These are phyloP conservation scores for Dictyostelium citrinum DNA, from an alignment of 78 protist species.

Conservation along the genomic window DNA sequence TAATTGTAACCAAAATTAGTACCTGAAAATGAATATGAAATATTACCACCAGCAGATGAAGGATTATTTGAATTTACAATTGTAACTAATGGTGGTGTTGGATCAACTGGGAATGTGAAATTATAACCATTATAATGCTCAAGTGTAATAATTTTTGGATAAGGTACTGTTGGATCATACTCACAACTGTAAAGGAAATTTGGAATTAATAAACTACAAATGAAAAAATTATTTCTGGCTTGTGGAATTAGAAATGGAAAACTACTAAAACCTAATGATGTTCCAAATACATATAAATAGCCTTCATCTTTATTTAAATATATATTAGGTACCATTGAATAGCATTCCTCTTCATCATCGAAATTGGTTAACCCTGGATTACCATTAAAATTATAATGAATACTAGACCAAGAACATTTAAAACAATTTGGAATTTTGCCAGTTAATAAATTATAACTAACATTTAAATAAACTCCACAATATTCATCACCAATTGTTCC, in stretches of 20 bases:
- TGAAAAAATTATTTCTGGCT: not conserved
- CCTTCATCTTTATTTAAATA: not conserved
- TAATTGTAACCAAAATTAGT: not conserved
- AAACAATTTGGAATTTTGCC: not conserved
- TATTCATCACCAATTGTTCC: not conserved
- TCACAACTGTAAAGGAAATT: not conserved
- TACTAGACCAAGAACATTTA: not conserved
- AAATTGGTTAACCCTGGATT: not conserved
- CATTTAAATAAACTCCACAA: not conserved
- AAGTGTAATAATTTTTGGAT: not conserved
- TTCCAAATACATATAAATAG: not conserved
- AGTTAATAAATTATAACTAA: not conserved
- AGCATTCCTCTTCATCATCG: not conserved
- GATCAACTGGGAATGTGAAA: not conserved
- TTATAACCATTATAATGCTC: not conserved
- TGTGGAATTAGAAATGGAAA: not conserved
- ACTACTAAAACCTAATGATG: not conserved
- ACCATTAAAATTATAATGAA: not conserved
- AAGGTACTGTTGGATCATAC: not conserved
- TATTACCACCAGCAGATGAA: too few species aligned
- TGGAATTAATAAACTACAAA: not conserved
- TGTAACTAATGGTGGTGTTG: not conserved
- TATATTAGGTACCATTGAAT: not conserved
- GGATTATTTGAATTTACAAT: not conserved
- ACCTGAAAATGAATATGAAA: not conserved